These are phyloP conservation scores for Sporobolomyces roseus DNA, from an alignment of 768 basidiomycete species.

Conservation along the genomic window DNA sequence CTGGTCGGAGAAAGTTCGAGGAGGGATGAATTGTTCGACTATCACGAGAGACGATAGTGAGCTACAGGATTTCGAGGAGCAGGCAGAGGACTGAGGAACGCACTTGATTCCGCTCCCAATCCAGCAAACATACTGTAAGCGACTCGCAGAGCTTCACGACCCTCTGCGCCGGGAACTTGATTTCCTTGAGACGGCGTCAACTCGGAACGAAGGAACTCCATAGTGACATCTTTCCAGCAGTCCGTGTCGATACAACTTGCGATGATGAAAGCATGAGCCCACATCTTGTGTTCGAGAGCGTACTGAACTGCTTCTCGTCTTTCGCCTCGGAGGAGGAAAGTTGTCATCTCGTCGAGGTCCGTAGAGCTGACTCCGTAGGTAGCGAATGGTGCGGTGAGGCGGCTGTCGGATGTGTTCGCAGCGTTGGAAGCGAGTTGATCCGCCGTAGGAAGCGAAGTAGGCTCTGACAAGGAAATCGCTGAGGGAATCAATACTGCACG, in stretches of 20 bases:
- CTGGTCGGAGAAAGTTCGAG: slow-evolving; percentile 49
- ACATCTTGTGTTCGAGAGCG: slow-evolving; percentile 80
- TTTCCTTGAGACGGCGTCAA: slow-evolving; percentile 52
- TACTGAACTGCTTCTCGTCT: slow-evolving; percentile 79
- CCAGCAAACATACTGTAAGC: slow-evolving; percentile 81
- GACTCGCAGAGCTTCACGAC: slow-evolving; percentile 69
- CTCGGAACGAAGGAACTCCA: slow-evolving; percentile 76
- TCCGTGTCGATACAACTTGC: slow-evolving; percentile 89
- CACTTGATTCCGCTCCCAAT: slow-evolving; percentile 71
- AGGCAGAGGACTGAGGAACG: slow-evolving; percentile 41
- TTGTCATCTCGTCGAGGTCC: slow-evolving; percentile 70
- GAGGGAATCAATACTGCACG: slow-evolving; percentile 69
- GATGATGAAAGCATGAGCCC: slow-evolving; percentile 94
- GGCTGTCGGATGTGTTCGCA: not conserved
- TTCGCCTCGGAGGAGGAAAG: slow-evolving; percentile 74
- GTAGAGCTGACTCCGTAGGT: slow-evolving; percentile 61
- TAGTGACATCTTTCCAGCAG: slow-evolving; percentile 83
- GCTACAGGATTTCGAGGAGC: too few species aligned
- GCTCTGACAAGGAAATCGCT: slow-evolving; percentile 49
- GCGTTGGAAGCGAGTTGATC: slow-evolving; percentile 37
- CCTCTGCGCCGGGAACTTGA: slow-evolving; percentile 47
- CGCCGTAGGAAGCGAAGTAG: slow-evolving; percentile 32
- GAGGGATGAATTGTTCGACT: slow-evolving; percentile 73
- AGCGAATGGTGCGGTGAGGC: slow-evolving; percentile 52
- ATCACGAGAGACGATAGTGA: not conserved